A percentile compares a stretch with the other conserved stretches of the same genome.
These are phyloP conservation scores for Zangia roseola DNA, from an alignment of 768 basidiomycete genomes.

Conservation along the genomic window DNA sequence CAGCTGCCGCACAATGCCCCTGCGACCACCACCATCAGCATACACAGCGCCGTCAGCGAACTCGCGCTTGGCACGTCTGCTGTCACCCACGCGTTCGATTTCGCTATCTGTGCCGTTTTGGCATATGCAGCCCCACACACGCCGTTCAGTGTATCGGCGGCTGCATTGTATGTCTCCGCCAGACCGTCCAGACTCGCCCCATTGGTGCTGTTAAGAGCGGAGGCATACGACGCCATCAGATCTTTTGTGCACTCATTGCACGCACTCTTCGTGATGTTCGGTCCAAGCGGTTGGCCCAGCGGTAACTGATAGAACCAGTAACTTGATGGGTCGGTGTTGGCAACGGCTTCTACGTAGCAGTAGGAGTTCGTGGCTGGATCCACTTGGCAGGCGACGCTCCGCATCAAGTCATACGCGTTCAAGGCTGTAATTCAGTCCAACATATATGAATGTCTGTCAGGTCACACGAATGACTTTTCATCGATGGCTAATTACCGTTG, in stretches of 20 bases:
- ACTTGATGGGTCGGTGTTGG: conserved; percentile 56
- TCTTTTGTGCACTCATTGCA: conserved; percentile 66
- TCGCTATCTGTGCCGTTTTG: conserved; percentile 10
- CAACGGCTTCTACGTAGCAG: conserved; percentile 70
- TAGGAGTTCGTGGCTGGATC: conserved; percentile 61
- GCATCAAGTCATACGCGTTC: conserved; percentile 60
- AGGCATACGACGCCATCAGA: conserved; percentile 54
- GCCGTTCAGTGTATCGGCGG: conserved; percentile 43
- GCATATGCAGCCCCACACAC: conserved; percentile 57
- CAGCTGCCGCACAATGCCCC: conserved; percentile 9
- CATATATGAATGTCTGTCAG: background rate
- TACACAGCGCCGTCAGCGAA: conserved; percentile 8
- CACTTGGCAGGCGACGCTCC: conserved; percentile 55
- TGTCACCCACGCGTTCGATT: conserved; percentile 6
- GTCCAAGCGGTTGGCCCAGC: conserved; percentile 54
- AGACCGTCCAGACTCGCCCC: conserved; percentile 38
- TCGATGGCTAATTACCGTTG: conserved; percentile 42
- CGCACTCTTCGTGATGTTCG: conserved; percentile 41
- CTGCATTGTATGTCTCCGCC: conserved; percentile 46
- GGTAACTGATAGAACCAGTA: conserved; percentile 73
- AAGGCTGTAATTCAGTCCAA: conserved; percentile 44
- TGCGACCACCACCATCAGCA: conserved; percentile 15
- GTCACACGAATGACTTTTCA: background rate
- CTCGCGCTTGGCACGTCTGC: conserved; percentile 2
- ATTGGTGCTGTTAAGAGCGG: conserved; percentile 39